phyloP scores from a whole-genome alignment of 495 filamentous ascomycete genomes.

The Aspergillus hancockii region DNA sequence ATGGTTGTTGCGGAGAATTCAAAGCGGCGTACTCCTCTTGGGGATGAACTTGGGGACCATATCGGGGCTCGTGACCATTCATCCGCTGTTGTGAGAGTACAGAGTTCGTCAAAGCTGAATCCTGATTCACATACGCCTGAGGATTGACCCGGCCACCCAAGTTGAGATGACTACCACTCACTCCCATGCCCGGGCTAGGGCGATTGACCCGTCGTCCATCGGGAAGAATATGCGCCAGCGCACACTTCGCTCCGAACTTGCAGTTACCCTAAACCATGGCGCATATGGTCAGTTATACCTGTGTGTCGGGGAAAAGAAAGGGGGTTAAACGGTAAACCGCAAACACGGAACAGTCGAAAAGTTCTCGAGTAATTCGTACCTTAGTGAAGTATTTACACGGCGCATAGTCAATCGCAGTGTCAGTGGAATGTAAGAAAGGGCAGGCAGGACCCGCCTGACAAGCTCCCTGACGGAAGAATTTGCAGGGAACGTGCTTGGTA shows the following conservation, averaged over 20 bases:
- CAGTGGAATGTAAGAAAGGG: slow-evolving; percentile 90
- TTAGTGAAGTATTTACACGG: slow-evolving; percentile 98
- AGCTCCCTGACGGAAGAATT: slow-evolving; percentile 94
- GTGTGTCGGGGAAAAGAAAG: background rate
- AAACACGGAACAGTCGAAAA: background rate
- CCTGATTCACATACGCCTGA: slow-evolving; percentile 60
- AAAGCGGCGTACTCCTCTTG: slow-evolving; percentile 49
- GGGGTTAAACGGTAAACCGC: background rate
- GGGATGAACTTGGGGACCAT: slow-evolving; percentile 35
- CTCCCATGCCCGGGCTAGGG: slow-evolving; percentile 44
- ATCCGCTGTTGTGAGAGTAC: slow-evolving; percentile 71
- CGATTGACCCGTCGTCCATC: slow-evolving; percentile 89
- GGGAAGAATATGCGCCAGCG: slow-evolving; percentile 90
- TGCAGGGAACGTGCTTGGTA: slow-evolving; percentile 97
- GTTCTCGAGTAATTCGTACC: slow-evolving; percentile 51
- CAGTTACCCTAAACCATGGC: slow-evolving; percentile 77
- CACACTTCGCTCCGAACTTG: slow-evolving; percentile 98
- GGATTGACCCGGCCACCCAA: slow-evolving; percentile 74
- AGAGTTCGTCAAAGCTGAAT: slow-evolving; percentile 80
- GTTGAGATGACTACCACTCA: slow-evolving; percentile 58
- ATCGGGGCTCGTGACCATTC: slow-evolving; percentile 48
- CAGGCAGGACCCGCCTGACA: slow-evolving; percentile 96
- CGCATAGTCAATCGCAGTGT: slow-evolving; percentile 74
- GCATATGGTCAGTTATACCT: slow-evolving; percentile 15
- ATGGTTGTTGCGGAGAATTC: slow-evolving; percentile 44